phyloP scores from a whole-genome alignment of 2,329 filamentous ascomycete genomes.

The Aspergillus pseudoglaucus region DNA sequence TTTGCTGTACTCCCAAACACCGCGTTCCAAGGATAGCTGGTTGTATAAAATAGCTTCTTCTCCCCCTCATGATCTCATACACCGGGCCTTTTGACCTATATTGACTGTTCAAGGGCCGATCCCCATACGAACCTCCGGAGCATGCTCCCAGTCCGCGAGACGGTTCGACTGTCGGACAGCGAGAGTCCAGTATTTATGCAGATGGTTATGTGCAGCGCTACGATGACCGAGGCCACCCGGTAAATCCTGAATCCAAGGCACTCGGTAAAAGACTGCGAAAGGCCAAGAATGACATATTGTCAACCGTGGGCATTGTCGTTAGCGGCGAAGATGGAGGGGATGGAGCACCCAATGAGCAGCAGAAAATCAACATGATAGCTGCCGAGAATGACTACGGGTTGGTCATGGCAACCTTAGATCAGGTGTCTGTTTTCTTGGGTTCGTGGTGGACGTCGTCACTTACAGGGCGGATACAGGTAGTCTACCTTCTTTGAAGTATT shows the following conservation, averaged over 20 bases:
- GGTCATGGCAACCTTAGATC: slow-evolving; percentile 35
- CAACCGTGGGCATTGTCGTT: slow-evolving; percentile 44
- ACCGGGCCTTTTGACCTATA: slow-evolving; percentile 2
- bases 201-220: slow-evolving; percentile 44
- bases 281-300: slow-evolving; percentile 47
- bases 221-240: slow-evolving; percentile 42
- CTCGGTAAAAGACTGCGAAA: slow-evolving; percentile 36
- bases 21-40: background rate
- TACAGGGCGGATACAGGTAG: slow-evolving; percentile 33
- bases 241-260: slow-evolving; percentile 37
- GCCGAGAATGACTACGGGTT: slow-evolving; percentile 40
- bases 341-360: slow-evolving; percentile 30
- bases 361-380: slow-evolving; percentile 32
- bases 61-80: slow-evolving; percentile 2
- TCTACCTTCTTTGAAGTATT: background rate
- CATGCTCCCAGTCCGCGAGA: slow-evolving; percentile 12
- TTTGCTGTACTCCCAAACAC: background rate
- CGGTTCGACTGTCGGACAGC: slow-evolving; percentile 14
- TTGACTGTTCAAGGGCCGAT: slow-evolving; percentile 36
- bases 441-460: slow-evolving; percentile 39
- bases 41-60: background rate
- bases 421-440: slow-evolving; percentile 34
- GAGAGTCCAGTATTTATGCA: slow-evolving; percentile 23
- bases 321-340: slow-evolving; percentile 34
- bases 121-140: slow-evolving; percentile 40